Base-by-base conservation (phyloP, 495 filamentous ascomycete genomes). In the Aspergillus leporis region DNA sequence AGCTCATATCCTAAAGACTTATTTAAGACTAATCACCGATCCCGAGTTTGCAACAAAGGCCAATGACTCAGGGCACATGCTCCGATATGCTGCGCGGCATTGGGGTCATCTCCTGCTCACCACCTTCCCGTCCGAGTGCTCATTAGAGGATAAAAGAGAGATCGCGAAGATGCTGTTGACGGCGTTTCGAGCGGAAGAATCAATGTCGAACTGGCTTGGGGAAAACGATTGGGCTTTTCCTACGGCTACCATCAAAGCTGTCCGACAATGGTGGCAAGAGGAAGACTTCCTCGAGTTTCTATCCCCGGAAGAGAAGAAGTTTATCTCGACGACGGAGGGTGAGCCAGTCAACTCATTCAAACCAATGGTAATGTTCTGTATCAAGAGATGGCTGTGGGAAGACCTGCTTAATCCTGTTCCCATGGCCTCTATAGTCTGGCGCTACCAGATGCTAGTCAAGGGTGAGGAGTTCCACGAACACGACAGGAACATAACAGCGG, bases 321-420 rank as follows among this genome's bases (percentile, higher is more conserved):
- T 9, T 46, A 64, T 40, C 43, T 55, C 12, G 51, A 51, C 4
- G 65, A 71, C 13, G 70, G 68, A 36, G 55, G 34, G 10, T 36
- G 34, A 36, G 9, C 34, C 34, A 2, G 69, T 36, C 74, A 72
- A 1, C 62, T 71, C 31, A 45, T 22, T 14, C 21, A 57, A 13
- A 72, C 68, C 73, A 3, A 54, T 51, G 3, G 64, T 74, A 7
- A 66, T 66, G 12, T 70, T 76, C 52, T 70, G 50, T 9, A 22
- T 19, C 18, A 57, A 54, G 19, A 43, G 28, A 34, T 62, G 60
- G 60, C 9, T 62, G 18, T 0, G 9, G 3, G 30, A 58, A 23
- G 47, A 53, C n/a, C 3, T 56, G 59, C 54, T 21, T n/a, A n/a
- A 28, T 28, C 8, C 30, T 6, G 6, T 14, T n/a, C 54, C 47